Percentiles rank a stretch among this genome's conserved stretches.
phyloP scores from a whole-genome alignment of 1,139 yeast genomes.

The Pichia sp. region DNA sequence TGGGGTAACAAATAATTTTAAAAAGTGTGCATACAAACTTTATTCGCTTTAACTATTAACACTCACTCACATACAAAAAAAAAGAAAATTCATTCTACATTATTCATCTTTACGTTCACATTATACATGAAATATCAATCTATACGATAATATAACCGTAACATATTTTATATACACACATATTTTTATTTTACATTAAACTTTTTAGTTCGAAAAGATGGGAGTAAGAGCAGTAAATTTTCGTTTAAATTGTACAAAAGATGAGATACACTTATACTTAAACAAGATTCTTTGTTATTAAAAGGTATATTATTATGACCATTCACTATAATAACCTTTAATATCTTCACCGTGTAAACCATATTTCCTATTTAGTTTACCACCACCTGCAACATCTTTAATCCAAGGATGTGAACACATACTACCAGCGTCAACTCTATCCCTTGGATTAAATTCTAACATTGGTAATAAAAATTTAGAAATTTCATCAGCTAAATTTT shows the following conservation, averaged over 20 bases:
- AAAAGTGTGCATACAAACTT: too few relatives aligned
- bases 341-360: constrained; percentile 54
- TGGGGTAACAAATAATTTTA: constrained; percentile 9
- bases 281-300: neutral
- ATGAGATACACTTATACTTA: constrained; percentile 1
- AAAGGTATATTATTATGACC: neutral
- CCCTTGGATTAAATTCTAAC: constrained; percentile 58
- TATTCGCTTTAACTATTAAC: neutral
- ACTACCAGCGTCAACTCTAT: constrained; percentile 71
- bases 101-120: too few relatives aligned
- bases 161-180: neutral
- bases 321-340: constrained; percentile 37
- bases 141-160: too few relatives aligned
- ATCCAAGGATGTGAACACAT: constrained; percentile 72
- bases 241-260: too few relatives aligned
- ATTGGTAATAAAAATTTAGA: constrained; percentile 59
- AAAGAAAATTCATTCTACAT: neutral
- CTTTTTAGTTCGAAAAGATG: neutral
- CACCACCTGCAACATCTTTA: constrained; percentile 41
- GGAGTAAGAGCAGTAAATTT: too few relatives aligned
- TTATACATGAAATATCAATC: too few relatives aligned
- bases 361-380: constrained; percentile 40
- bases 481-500: constrained; percentile 65
- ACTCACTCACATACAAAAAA: neutral
- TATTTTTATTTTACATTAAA: neutral